Evolutionary conservation across 164 flowering plant species (phyloP).

Genomic region (Euptelea pleiosperma): DNA sequence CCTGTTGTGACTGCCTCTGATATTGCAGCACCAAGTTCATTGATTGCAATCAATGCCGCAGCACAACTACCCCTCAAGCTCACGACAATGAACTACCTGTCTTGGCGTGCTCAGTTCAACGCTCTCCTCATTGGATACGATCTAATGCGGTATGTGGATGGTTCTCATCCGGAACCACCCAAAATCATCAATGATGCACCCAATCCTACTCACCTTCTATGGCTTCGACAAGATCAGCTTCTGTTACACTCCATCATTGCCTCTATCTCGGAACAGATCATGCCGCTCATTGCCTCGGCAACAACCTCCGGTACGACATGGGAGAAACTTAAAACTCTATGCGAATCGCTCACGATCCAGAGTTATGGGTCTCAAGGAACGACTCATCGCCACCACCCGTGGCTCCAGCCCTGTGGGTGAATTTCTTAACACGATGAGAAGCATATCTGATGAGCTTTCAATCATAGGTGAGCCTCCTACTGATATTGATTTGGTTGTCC

Average conservation of each 20-base stretch:
- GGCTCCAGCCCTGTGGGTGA: background rate
- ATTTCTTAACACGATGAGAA: no score
- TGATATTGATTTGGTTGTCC: no score
- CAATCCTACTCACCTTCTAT: background rate
- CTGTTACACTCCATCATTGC: background rate
- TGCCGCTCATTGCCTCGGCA: slow-evolving; percentile 8
- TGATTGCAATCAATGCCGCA: slow-evolving; percentile 3
- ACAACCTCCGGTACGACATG: background rate
- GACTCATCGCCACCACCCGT: background rate
- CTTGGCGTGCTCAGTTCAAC: slow-evolving; percentile 10
- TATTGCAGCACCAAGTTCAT: background rate
- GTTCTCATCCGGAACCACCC: background rate
- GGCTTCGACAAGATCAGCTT: slow-evolving; percentile 9
- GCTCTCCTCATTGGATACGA: slow-evolving; percentile 6
- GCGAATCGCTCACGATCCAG: slow-evolving; percentile 9
- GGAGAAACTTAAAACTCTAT: no score
- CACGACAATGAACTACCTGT: slow-evolving; percentile 7
- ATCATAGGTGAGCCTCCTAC: no score
- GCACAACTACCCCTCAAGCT: slow-evolving; percentile 8
- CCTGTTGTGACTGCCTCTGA: background rate
- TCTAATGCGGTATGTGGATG: slow-evolving; percentile 13
- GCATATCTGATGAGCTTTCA: no score
- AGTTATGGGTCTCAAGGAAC: no score
- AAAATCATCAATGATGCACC: background rate
- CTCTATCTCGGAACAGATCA: background rate